Conservation (phyloP, 345 rosid genomes). For the Passiflora organensis region DNA sequence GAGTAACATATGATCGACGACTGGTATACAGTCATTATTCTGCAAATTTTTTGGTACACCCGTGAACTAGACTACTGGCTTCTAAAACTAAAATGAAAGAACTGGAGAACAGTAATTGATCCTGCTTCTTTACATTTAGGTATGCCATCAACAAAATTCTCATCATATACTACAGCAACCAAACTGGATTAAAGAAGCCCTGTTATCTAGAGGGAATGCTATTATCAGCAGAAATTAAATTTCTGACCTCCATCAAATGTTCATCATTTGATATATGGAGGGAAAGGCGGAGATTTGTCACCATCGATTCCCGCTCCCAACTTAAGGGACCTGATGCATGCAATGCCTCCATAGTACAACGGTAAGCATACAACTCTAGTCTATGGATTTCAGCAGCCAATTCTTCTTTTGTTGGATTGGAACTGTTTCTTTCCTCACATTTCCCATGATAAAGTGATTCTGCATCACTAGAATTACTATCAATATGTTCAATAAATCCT, state of each 20-base stretch:
- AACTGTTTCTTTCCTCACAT: conserved; percentile 24
- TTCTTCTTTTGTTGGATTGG: conserved; percentile 27
- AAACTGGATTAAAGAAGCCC: conserved; percentile 20
- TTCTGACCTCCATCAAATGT: conserved; percentile 35
- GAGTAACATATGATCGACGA: background rate
- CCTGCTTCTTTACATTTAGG: conserved; percentile 33
- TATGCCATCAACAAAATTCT: conserved; percentile 20
- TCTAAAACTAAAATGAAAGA: conserved; percentile 14
- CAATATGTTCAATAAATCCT: conserved; percentile 31
- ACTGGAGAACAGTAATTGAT: conserved; percentile 11
- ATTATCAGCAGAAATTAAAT: conserved; percentile 55
- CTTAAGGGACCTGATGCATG: conserved; percentile 20
- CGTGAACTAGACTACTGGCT: conserved; percentile 23
- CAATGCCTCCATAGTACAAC: conserved; percentile 23
- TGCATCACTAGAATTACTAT: conserved; percentile 27
- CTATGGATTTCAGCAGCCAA: conserved; percentile 44
- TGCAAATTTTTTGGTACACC: conserved; percentile 26
- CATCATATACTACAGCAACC: conserved; percentile 26
- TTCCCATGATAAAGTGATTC: conserved; percentile 12
- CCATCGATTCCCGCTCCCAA: conserved; percentile 18
- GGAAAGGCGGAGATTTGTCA: conserved; percentile 22
- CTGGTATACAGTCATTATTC: conserved; percentile 10
- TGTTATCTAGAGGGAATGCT: conserved; percentile 47
- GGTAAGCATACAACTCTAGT: conserved; percentile 58
- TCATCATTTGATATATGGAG: conserved; percentile 25